A percentile compares a stretch with the other conserved stretches of the same genome.
Evolutionary conservation across 371 early-diverging fungal species (phyloP).

Genomic region (Mortierella sp.): DNA sequence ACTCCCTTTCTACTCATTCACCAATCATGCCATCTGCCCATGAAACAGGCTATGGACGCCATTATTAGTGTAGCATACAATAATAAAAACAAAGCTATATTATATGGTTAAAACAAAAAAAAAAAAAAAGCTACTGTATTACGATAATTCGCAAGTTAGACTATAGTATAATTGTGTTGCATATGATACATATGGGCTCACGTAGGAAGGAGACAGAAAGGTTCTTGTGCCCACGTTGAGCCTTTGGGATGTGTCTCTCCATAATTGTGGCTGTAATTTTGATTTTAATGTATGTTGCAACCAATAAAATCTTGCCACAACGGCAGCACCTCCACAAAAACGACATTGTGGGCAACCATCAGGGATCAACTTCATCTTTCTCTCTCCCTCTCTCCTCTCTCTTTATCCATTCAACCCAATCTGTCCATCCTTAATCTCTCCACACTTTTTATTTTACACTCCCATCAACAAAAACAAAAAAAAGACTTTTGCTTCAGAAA

Average conservation of each 20-base stretch:
- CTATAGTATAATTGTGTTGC: no score
- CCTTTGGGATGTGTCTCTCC: background rate
- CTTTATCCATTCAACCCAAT: background rate
- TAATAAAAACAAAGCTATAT: no score
- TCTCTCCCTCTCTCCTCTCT: background rate
- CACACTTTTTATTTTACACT: background rate
- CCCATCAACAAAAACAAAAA: background rate
- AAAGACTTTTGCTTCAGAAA: no score
- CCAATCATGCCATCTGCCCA: slow-evolving; percentile 7
- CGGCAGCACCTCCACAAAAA: background rate
- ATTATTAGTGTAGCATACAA: background rate
- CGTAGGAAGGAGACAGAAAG: background rate
- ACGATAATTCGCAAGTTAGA: no score
- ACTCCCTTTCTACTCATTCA: slow-evolving; percentile 34
- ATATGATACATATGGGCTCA: background rate
- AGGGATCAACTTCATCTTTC: slow-evolving; percentile 1
- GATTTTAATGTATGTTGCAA: background rate
- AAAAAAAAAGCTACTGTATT: background rate
- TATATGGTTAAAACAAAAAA: background rate
- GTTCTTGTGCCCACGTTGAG: background rate
- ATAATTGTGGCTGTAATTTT: background rate
- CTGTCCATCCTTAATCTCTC: no score
- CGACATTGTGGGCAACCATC: background rate
- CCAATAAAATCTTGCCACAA: slow-evolving; percentile 8
- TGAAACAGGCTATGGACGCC: background rate